Percentiles rank a stretch among this genome's conserved stretches.
phyloP scores from a whole-genome alignment of 495 filamentous ascomycete genomes.

The Venustampulla echinocandica region DNA sequence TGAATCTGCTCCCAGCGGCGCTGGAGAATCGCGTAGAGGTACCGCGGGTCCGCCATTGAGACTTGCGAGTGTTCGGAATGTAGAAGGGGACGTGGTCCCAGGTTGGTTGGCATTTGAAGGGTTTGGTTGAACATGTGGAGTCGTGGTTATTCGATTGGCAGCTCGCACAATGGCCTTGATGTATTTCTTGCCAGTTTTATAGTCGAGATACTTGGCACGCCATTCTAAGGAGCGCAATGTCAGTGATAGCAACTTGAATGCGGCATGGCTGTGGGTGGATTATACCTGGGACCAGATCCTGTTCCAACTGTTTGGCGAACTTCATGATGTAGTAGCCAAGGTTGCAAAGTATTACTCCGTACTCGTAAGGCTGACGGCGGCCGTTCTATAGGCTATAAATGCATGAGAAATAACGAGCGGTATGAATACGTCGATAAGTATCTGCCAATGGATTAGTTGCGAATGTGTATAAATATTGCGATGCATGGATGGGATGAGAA shows the following conservation, averaged over 20 bases:
- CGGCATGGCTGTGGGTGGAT: background rate
- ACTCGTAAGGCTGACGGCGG: no score
- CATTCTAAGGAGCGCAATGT: constrained; percentile 49
- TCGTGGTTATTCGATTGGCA: constrained; percentile 51
- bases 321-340: no score
- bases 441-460: no score
- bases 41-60: background rate
- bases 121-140: constrained; percentile 25
- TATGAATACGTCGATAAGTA: no score
- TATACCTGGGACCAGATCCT: constrained; percentile 71
- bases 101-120: constrained; percentile 7
- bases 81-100: constrained; percentile 1
- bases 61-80: constrained; percentile 4
- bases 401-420: no score
- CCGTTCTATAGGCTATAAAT: no score
- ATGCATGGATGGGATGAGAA: no score
- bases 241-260: background rate
- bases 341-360: no score
- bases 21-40: constrained; percentile 8
- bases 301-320: constrained; percentile 68
- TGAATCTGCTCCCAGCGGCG: constrained; percentile 11
- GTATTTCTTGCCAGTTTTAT: constrained; percentile 89
- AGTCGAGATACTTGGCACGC: constrained; percentile 85
- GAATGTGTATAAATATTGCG: no score
- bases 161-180: constrained; percentile 72